phyloP scores from a whole-genome alignment of 1,139 yeast genomes.

The Candida sp. region DNA sequence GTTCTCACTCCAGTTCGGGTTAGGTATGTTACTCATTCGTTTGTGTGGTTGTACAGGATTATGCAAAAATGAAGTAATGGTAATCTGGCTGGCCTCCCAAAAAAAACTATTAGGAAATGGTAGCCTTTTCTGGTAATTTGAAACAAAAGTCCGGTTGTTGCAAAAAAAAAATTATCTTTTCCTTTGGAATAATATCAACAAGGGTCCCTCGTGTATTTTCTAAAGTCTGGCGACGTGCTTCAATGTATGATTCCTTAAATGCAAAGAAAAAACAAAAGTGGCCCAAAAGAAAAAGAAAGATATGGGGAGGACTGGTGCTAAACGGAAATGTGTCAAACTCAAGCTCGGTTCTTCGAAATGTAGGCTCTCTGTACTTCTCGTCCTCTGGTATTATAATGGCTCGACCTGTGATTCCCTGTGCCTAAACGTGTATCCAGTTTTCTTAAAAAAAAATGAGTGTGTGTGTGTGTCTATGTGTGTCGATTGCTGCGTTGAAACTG shows the following conservation, averaged over 20 bases:
- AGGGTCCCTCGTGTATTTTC: neutral
- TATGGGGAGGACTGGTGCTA: neutral
- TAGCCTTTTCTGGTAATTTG: neutral
- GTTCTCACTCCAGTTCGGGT: constrained; percentile 3
- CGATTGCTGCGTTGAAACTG: neutral
- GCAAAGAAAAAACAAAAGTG: neutral
- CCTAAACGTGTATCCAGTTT: neutral
- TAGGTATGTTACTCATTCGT: neutral
- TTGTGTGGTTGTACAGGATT: neutral
- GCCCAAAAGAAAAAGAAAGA: neutral
- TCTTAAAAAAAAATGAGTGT: neutral
- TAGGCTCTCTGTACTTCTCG: neutral
- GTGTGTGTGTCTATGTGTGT: neutral
- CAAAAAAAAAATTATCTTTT: neutral
- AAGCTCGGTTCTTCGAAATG: neutral
- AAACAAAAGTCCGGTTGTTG: neutral
- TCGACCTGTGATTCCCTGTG: neutral
- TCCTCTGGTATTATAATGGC: neutral
- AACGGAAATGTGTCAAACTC: neutral
- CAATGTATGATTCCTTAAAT: constrained; percentile 1
- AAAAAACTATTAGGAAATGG: neutral
- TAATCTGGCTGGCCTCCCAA: neutral
- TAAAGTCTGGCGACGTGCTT: neutral
- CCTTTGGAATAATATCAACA: neutral
- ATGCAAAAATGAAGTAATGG: neutral